phyloP scores from a whole-genome alignment of 257 asterid species.

The Fraxinus americana region DNA sequence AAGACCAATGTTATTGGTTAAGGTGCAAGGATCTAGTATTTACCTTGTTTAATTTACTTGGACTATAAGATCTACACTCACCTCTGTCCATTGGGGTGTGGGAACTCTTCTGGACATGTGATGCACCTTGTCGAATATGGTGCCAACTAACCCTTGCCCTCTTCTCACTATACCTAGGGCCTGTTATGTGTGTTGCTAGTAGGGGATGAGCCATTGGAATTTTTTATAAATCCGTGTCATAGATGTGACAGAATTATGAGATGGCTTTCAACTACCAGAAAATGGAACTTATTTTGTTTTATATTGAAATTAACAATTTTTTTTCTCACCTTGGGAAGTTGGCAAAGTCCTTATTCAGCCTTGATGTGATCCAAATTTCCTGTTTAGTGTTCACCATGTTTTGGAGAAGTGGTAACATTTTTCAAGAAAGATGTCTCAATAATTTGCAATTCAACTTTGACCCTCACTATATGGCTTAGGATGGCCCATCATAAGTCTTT shows the following conservation, averaged over 20 bases:
- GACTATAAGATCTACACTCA: background rate
- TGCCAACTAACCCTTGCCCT: background rate
- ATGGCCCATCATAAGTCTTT: background rate
- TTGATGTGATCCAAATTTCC: background rate
- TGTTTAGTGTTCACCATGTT: background rate
- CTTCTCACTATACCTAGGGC: background rate
- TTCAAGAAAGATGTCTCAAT: background rate
- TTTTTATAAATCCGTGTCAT: background rate
- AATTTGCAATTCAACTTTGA: background rate
- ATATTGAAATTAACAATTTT: background rate
- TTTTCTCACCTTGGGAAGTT: background rate
- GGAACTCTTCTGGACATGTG: background rate
- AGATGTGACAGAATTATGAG: background rate
- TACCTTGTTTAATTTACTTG: too few relatives aligned
- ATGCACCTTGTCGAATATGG: background rate
- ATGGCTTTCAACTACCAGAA: background rate
- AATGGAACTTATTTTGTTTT: background rate
- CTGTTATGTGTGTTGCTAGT: background rate
- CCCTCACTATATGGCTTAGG: background rate
- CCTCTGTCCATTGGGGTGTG: background rate
- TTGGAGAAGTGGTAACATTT: background rate
- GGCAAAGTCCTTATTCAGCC: background rate
- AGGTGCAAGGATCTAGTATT: too few relatives aligned
- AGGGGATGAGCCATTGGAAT: background rate
- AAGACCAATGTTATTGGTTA: too few relatives aligned